Evolutionary conservation across 306 rosid genomes (phyloP), one percentile per base, ranked within the genome.

Genomic region (Dalbergia cultrata): DNA sequence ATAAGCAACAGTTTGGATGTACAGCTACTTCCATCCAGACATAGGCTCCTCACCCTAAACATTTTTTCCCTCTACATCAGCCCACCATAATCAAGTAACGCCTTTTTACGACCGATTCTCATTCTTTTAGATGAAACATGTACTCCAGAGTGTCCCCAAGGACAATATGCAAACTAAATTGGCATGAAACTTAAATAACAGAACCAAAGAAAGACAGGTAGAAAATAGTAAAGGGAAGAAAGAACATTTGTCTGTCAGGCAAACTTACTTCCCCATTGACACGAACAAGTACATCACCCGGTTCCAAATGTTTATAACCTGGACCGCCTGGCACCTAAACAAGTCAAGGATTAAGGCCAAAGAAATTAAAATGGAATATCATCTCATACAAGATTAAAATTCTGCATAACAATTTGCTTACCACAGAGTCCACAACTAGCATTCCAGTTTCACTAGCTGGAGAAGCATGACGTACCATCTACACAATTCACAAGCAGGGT

Each of bases 241-340:
- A 53, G 53, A 53, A 10, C 2, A 14, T n/a, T 21, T 71, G n/a
- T 73, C 62, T 64, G 59, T 64, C 60, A 81, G 59, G 43, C 35
- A 70, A 68, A 82, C 98, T 89, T 89, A 93, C 99, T 80, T 95
- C 93, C 49, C 99, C 96, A 86, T 95, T 95, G 75, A 91, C 87
- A 71, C 94, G 91, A 81, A 95, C 94, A 86, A 95, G 98, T 70
- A 95, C 92, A 80, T 95, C 99, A 56, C 99, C 99, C 1, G 99
- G 97, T 85, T 93, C 97, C 91, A 95, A 87, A 88, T 82, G 81
- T 82, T 91, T 90, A 22, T 89, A 80, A 53, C 89, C 99, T 34
- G 97, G 99, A 66, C 99, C 96, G 37, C 98, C 99, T 64, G 99
- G 98, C 69, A 95, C 99, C 98, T 95, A 86, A 84, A 87, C 81